These are phyloP conservation scores for Ceriops tagal DNA, from an alignment of 345 rosid genomes.

Conservation along the genomic window DNA sequence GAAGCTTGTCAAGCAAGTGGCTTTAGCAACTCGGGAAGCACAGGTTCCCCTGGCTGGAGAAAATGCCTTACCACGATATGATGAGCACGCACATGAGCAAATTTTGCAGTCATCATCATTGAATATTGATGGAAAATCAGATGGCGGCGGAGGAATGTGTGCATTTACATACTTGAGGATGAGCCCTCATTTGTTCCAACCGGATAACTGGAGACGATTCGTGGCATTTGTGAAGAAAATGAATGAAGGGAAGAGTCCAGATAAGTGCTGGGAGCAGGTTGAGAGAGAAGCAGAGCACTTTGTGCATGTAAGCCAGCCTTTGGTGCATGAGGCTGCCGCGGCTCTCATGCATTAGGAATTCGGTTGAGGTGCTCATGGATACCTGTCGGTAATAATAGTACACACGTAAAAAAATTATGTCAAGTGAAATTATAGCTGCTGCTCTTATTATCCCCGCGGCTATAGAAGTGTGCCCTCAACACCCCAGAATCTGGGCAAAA, in stretches of 20 bases:
- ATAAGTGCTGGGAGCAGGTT: conserved; percentile 64
- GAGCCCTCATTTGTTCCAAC: conserved; percentile 73
- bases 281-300: conserved; percentile 90
- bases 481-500: too few relatives aligned
- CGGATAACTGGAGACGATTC: conserved; percentile 77
- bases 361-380: background rate
- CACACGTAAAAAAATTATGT: background rate
- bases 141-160: conserved; percentile 61
- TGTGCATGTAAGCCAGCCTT: conserved; percentile 66
- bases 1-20: conserved; percentile 88
- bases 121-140: conserved; percentile 38
- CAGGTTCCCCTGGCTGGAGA: conserved; percentile 85
- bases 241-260: conserved; percentile 63
- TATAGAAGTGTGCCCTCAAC: background rate
- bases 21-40: conserved; percentile 63
- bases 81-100: conserved; percentile 70
- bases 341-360: conserved; percentile 52
- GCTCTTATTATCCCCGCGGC: conserved; percentile 30
- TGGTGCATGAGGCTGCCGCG: conserved; percentile 69
- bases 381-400: background rate
- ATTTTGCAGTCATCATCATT: conserved; percentile 61
- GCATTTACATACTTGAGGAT: conserved; percentile 95
- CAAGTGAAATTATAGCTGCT: conserved; percentile 19
- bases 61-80: conserved; percentile 83
- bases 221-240: conserved; percentile 88